Evolutionary conservation across 2,329 filamentous ascomycete species (phyloP), one percentile per base, ranked within the genome.

Genomic region (Nannizziopsis arthrosporioides): DNA sequence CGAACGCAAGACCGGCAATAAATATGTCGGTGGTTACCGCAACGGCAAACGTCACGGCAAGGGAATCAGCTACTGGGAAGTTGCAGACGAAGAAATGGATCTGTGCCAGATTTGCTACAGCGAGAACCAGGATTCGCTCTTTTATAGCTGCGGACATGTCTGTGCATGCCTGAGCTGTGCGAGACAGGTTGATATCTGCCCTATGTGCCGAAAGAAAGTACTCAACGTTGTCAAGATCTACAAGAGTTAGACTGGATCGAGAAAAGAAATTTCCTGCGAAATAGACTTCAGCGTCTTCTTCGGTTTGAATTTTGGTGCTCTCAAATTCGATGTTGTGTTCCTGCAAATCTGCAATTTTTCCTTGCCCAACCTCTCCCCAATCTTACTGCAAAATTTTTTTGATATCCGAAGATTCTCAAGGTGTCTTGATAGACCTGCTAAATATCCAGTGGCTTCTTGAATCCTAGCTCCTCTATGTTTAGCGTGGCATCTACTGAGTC

Each of bases 101-200:
- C 59, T 76, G 5, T 82, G 78, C 58, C 70, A 75, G 49, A 80
- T 82, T 49, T 82, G 78, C 65, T 81, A 75, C 61, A 72, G 74
- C n/a, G 71, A 73, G 39, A 72, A 73, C 37, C 74, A 77, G 47
- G 74, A 78, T 51, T 74, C 76, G 3, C 69, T 77, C 5, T 80
- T 82, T 59, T 77, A 76, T 54, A 75, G 78, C 53, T 82, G 78
- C 54, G 78, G 78, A 0, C 78, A 82, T 56, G 75, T 81, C 14
- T 73, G 78, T 40, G 74, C 77, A 2, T 82, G 78, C 53, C 63
- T 76, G 49, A 65, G 64, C n/a, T 82, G 78, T 57, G 78, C 78
- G 10, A 68, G 68, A 44, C 70, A 75, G 57, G 72, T 81, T 27
- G 75, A 78, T 48, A 67, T 66, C 43, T 82, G 78, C 54, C 78